These are phyloP conservation scores for Rhodotorula sp. DNA, from an alignment of 1,284 basidiomycete species.

Conservation along the genomic window DNA sequence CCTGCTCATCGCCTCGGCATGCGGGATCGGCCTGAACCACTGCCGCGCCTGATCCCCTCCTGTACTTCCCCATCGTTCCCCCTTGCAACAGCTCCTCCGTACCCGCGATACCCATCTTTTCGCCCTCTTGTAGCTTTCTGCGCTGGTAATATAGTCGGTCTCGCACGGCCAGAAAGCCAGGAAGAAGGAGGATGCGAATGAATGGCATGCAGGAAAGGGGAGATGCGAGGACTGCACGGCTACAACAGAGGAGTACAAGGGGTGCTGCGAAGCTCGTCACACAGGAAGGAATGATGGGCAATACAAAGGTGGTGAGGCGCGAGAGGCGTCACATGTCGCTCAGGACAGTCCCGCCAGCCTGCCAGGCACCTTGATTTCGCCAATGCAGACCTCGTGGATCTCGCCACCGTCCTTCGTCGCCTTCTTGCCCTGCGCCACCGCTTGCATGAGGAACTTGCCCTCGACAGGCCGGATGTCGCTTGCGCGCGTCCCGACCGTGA, in stretches of 20 bases:
- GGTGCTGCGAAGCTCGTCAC: no score
- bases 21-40: constrained; percentile 65
- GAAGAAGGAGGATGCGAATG: not conserved
- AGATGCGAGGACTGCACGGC: not conserved
- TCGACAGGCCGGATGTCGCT: constrained; percentile 67
- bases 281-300: no score
- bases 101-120: not conserved
- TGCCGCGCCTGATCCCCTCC: not conserved
- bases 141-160: no score
- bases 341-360: constrained; percentile 38
- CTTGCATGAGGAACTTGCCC: constrained; percentile 65
- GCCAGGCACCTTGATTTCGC: constrained; percentile 24
- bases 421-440: constrained; percentile 57
- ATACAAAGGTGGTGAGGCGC: not conserved
- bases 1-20: constrained; percentile 79
- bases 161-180: not conserved
- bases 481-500: constrained; percentile 79
- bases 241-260: not conserved
- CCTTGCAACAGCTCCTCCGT: constrained; percentile 4
- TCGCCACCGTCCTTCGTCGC: constrained; percentile 36
- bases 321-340: not conserved
- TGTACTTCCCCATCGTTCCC: no score
- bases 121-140: not conserved
- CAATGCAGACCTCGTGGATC: constrained; percentile 32
- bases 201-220: not conserved